Evolutionary conservation across 768 basidiomycete species (phyloP), one percentile per base, ranked within the genome.

Genomic region (Candolleomyces eurysporus): DNA sequence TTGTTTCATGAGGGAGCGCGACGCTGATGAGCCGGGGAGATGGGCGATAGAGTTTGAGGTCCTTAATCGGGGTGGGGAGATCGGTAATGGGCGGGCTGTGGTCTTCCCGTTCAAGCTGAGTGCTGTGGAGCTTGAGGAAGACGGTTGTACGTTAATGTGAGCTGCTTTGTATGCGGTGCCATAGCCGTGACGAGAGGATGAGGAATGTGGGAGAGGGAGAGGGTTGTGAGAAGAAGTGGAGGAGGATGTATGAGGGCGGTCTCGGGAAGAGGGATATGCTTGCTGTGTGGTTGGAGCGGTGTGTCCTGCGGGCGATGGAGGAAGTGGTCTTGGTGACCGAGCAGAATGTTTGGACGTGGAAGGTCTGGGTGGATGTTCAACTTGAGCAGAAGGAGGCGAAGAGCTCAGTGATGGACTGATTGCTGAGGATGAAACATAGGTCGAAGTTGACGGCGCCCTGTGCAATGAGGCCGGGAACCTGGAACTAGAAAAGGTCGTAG

Each of bases 301-400:
- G 36, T 36, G 11, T 36, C 36, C 52, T 21, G 52, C 52, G 7
- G 51, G 59, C 51, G 55, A 57, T 17, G 55, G 59, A 26, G 51
- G 60, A 13, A 57, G 54, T 8, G 60, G 60, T 32, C 59, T 39
- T 31, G 59, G 58, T 11, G 58, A 36, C 10, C 22, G 50, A 16
- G n/a, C 11, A 11, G 36, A 36, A 11, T 7, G 36, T 11, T 36
- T 36, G 36, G 36, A 36, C 36, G 36, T 6, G 6, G 11, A 36
- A 6, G 36, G 36, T 36, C 36, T 36, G 11, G 36, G 11, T 36
- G 36, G 36, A 36, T 7, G 36, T 36, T 36, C 36, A 36, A 36
- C 36, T 3, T 8, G 36, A 36, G 36, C 36, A 36, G 36, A 36
- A 5, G 36, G 36, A 36, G 36, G 36, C 36, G 36, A 36, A 36